Conservation (phyloP, 2,329 filamentous ascomycete genomes). For the Colletotrichum aenigma region DNA sequence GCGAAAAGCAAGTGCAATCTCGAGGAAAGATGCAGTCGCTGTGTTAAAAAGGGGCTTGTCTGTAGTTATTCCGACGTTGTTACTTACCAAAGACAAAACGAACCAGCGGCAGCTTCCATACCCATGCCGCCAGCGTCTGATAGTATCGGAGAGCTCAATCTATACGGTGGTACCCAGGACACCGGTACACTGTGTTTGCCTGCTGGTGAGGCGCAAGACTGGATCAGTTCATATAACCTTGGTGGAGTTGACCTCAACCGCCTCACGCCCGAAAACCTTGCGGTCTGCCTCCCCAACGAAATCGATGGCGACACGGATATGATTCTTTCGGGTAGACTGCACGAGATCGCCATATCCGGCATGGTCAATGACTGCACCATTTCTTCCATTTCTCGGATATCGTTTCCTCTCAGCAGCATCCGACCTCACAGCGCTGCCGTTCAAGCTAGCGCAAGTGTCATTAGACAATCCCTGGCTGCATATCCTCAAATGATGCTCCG, state of each 20-base stretch:
- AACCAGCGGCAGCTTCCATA: background rate
- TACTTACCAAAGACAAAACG: background rate
- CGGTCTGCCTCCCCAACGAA: background rate
- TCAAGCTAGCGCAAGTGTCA: background rate
- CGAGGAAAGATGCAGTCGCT: background rate
- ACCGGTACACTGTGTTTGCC: background rate
- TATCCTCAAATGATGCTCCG: slow-evolving; percentile 17
- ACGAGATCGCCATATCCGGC: background rate
- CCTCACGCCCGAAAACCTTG: background rate
- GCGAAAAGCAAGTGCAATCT: slow-evolving; percentile 16
- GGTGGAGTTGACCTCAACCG: background rate
- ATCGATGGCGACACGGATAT: background rate
- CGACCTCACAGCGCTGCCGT: background rate
- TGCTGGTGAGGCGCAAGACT: background rate
- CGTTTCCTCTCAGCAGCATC: background rate
- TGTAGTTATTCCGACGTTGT: background rate
- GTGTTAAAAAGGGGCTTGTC: background rate
- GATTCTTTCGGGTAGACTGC: background rate
- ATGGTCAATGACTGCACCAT: background rate
- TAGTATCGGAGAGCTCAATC: background rate
- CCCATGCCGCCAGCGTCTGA: background rate
- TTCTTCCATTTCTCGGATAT: background rate
- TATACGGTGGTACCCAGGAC: background rate
- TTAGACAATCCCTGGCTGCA: background rate
- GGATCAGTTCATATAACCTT: background rate